Conservation (phyloP, 345 rosid species). For the Alliaria petiolata region DNA sequence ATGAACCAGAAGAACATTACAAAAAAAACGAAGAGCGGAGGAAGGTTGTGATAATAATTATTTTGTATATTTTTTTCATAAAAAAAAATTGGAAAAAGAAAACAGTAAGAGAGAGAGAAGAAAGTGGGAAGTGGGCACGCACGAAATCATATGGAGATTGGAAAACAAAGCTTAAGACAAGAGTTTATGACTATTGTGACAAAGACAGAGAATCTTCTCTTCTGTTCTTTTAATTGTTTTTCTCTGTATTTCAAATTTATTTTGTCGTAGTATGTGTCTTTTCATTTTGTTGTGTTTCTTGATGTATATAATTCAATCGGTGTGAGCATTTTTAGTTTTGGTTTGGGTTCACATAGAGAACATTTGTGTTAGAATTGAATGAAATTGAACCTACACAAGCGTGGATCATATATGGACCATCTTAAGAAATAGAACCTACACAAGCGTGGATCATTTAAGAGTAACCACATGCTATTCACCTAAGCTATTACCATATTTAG, state of each 20-base stretch:
- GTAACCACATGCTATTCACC: conserved; percentile 33
- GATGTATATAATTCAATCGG: background rate
- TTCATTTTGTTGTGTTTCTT: background rate
- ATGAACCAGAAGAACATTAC: conserved; percentile 20
- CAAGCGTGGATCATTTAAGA: conserved; percentile 23
- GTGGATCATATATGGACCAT: conserved; percentile 36
- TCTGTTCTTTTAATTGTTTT: background rate
- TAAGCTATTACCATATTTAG: conserved; percentile 32
- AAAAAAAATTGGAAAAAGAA: background rate
- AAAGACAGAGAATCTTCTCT: conserved; percentile 48
- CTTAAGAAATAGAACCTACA: conserved; percentile 20
- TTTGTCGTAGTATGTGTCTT: background rate
- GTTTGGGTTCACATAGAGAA: conserved; percentile 11
- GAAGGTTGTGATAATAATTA: conserved; percentile 16
- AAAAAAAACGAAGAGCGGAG: background rate
- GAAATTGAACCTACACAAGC: no score
- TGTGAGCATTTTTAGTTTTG: conserved; percentile 20
- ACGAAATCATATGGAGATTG: conserved; percentile 37
- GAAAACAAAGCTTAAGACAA: conserved; percentile 28
- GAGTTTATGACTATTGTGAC: conserved; percentile 37
- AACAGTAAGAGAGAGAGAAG: conserved; percentile 9
- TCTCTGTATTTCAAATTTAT: background rate
- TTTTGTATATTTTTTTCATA: background rate
- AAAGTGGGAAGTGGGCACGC: conserved; percentile 25
- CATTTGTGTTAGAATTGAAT: conserved; percentile 1